Evolutionary conservation across 257 asterid genomes (phyloP), one percentile per base, ranked within the genome.

Genomic region (Rhazya stricta): DNA sequence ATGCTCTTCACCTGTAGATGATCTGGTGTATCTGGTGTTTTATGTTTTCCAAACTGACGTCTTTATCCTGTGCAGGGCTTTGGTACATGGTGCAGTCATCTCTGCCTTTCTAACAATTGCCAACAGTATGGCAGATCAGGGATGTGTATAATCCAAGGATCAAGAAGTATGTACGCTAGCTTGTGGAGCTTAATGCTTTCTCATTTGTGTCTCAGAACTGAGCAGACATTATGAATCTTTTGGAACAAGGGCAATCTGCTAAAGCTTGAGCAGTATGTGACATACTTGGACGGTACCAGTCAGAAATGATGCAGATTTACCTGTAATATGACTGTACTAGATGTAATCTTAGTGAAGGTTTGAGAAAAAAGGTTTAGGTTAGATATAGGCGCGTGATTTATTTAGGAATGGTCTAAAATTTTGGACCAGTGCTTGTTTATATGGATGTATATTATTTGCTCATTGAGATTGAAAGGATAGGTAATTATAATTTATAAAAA

Each of bases 51-150:
- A 45, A 25, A 27, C 25, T 48, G 16, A 0, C 74, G 25, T 75
- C 5, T 32, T n/a, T 76, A 15, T 53, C 45, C 46, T 42, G 51
- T 67, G 21, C 84, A 95, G 99, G 82, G 85, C 89, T 13, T 81
- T 92, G 96, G 94, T 87, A 72, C 96, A 92, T 75, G 98, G 99
- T 67, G 96, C 99, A 9, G 88, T 84, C 69, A 92, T 95, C 46
- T 86, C 96, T n/a, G 91, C 98, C 62, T 95, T 95, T 84, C 83
- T 92, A 29, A 88, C 97, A 23, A 88, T 95, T 36, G 97, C 98
- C 21, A 84, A 82, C 67, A 84, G 96, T 62, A 95, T 95, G 97
- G 88, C 90, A n/a, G 97, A 91, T 82, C 99, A 95, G 85, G 99
- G 98, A 46, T 95, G 99, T 51, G 92, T 90, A 6, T 93, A 87